Base-by-base conservation (phyloP, 2,329 filamentous ascomycete genomes). In the Phoma sp. region DNA sequence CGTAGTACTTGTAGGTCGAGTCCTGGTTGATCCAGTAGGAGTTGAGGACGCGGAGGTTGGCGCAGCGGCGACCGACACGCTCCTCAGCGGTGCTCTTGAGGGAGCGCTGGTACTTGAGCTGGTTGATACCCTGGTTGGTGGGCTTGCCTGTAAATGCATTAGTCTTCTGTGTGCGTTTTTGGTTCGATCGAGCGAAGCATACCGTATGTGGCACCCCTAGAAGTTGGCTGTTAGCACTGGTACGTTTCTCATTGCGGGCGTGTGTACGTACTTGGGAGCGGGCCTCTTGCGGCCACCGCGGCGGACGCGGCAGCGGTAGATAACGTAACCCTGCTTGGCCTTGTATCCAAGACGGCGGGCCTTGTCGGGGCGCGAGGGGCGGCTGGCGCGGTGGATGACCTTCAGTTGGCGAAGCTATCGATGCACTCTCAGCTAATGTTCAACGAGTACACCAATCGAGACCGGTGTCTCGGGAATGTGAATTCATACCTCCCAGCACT, bases 21-120 rank as follows among this genome's bases (percentile, higher is more conserved):
- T 99, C 95, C 87, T 98, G 92, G 91, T 99, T 99, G 87, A 99
- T 92, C 96, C 96, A 99, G 93, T 99, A 99, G 65, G 93, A 98
- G 91, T 99, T 99, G 77, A 99, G 90, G 78, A 99, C 95, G 78
- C 95, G 92, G 81, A 99, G 84, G 85, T 99, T 99, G 83, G 93
- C 92, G 86, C 93, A 97, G 80, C 93, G 93, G 82, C 93, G 93
- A 77, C 96, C 95, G 79, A 99, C 93, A 90, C 95, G 95, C 90
- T 99, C 95, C 87, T 99, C 96, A 75, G 96, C 96, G 74, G 95
- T 99, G 75, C 93, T 87, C 82, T 90, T 90, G 80, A 98, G 93
- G 71, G 95, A 98, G 81, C 93, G 92, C 89, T 99, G 96, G 90
- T 98, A 99, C 88, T 99, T 99, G 80, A 99, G 92, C 87, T 99